Evolutionary conservation across 139 green algal species (phyloP), one percentile per base, ranked within the genome.

Genomic region (Volvox africanus): DNA sequence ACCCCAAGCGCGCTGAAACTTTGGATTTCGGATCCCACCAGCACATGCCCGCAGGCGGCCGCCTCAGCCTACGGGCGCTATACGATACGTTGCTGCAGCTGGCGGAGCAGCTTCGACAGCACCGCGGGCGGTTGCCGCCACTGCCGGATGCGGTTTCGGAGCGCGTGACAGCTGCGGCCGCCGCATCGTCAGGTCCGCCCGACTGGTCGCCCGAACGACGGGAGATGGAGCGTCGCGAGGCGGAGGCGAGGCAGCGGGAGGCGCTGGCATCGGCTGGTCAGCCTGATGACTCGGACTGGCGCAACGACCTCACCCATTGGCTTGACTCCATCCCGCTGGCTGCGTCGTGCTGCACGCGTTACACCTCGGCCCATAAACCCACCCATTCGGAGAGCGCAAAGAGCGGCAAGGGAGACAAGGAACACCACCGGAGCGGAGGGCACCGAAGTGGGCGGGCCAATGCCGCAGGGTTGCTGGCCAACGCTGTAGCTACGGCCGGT

Each of bases 241-340:
- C 30, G 67, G 73, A 84, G 86, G 86, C 71, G 71, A 50, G 73
- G 73, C 50, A 61, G 86, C 50, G 21, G n/a, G 71, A 83, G 18
- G 69, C 28, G 69, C 35, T 28, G 69, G 24, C 37, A 36, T 71
- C 16, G 28, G 17, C 44, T 13, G 9, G 13, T 20, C n/a, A 18
- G 14, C 1, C 35, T 0, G 84, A 71, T 20, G 85, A 89, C 22
- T 32, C 30, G 37, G 62, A 65, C 5, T 90, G 86, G 86, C 86
- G 86, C 17, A 33, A 90, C n/a, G 86, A 90, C 73, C 73, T 90
- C 19, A 73, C 30, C 12, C 68, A 89, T 71, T 90, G 86, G 86
- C 50, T 90, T 14, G 20, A 82, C 26, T 28, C 19, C 30, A 83
- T 90, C n/a, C 86, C 86, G 50, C 73, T 90, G 30, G 86, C 86